Base-by-base conservation (phyloP, 225 moss, liverwort and hornwort species). In the Takakia lepidozioides region DNA sequence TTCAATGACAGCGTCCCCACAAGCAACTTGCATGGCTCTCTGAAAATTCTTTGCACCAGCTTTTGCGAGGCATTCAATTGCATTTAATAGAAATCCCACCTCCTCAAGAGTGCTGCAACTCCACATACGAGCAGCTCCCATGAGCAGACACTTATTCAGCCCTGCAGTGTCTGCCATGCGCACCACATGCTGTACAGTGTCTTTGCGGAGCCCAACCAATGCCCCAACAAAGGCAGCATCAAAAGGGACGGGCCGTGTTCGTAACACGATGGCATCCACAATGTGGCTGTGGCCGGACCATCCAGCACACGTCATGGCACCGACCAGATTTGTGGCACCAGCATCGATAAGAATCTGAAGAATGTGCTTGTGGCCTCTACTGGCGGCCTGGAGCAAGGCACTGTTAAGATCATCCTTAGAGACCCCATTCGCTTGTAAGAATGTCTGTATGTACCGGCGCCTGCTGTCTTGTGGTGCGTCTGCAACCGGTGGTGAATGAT, bases 121-220 rank as follows among this genome's bases (percentile, higher is more conserved):
- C 75, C 75, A 76, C 32, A 76, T 76, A 37, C 75, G 70, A 45
- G 75, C 75, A 51, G 75, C 75, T 63, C 75, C 75, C 70, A 76
- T 67, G 16, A 76, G 62, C 35, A 76, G 70, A 38, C 75, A 76
- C 38, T 56, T 76, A 40, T 76, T 70, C 34, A 76, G 75, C 9
- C 70, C 75, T 49, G 70, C 66, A 54, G 42, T 63, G 48, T 76
- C 70, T 29, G 75, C 70, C 11, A 71, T 49, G 22, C 41, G 66
- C n/a, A 76, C 66, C 19, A 76, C 66, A 39, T 71, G 52, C 52
- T 76, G 70, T 51, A 76, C 55, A 55, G 59, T 67, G 50, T 71
- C 59, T 60, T 76, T 76, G 46, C 66, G 75, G 11, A 63, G 55
- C 46, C 75, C 75, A 18, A 59, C 75, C 52, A 76, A 43, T 47